Base-by-base conservation (phyloP, 2,329 filamentous ascomycete species). In the Aureobasidium musti region DNA sequence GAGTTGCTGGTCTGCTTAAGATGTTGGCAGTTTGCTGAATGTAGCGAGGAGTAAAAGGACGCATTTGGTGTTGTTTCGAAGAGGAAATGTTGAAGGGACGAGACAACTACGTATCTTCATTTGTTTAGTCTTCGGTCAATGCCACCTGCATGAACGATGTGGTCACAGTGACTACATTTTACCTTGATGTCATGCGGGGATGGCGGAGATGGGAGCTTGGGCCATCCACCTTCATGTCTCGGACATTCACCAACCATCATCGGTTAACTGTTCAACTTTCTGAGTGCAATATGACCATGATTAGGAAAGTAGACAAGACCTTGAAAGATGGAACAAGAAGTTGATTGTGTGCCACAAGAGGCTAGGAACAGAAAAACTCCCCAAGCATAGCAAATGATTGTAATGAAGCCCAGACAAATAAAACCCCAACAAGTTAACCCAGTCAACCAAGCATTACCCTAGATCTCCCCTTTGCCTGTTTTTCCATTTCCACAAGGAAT, bases 1-100 rank as follows among this genome's bases (percentile, higher is more conserved):
- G 39, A 3, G 17, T 63, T 53, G 57, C 45, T 6, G 65, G 56
- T 67, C 47, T 67, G 47, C 45, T 63, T 28, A 67, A 50, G 47
- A 53, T 53, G 17, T 35, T 45, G 19, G 39, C 26, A n/a, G 41
- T 67, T 54, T 53, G 56, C 41, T 39, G 39, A 28, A 67, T 54
- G 65, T 67, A 67, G 37, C 57, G 56, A n/a, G 65, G 65, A 35
- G 65, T 63, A 26, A 63, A 67, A 21, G 65, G 49, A 61, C 45
- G 65, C 65, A 67, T 67, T 45, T 61, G 56, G 7, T 8, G 33
- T 41, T n/a, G 10, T 23, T 61, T 35, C 6, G 6, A 33, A 30
- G 28, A 11, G 37, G 57, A 21, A 17, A 41, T 8, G 33, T 14
- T 11, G 10, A 10, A n/a, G 10, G 5, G 19, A 35, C 13, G 11